Base-by-base conservation (phyloP, 371 early-diverging fungal species). In the Mucor saturninus region DNA sequence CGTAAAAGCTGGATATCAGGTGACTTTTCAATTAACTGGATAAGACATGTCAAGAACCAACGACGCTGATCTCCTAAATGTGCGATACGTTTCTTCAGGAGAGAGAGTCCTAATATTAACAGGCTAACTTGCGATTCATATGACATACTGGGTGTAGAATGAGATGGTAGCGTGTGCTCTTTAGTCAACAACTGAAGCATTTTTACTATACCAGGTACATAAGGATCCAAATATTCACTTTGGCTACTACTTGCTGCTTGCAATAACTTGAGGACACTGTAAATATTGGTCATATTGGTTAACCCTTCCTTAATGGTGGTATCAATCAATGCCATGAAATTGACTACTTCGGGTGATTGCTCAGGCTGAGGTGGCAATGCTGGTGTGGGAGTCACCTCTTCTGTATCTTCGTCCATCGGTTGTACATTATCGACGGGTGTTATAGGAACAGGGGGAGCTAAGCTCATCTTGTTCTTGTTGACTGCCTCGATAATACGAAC, bases 61-160 rank as follows among this genome's bases (percentile, higher is more conserved):
- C 93, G 91, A 13, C 99, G 89, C 46, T 92, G 91, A 57, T 98
- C 99, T 37, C 90, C 95, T 40, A 97, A 80, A 38, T 89, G 81
- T 1, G 92, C 83, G 4, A 94, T 87, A 26, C 93, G 85, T 45
- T 80, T 80, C 55, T 93, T 93, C 28, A 97, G 76, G 30, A 97
- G 70, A 30, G 87, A 79, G 4, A 97, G 71, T 7, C 92, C 82
- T 63, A 90, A 75, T 45, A 91, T 81, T 42, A 93, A 63, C 31
- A 89, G 58, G 40, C 85, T 89, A 14, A 85, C 83, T 26, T 84
- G 78, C 1, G 88, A 82, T 54, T 89, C 89, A n/a, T 62, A 51
- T 9, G 72, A 40, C 31, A 72, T 69, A 3, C 42, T 62, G 2
- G 67, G 46, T 21, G 74, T 61, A 9, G 70, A 63, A 28, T 66